Conservation (phyloP, 768 basidiomycete genomes). For the Pisolithus sp. region DNA sequence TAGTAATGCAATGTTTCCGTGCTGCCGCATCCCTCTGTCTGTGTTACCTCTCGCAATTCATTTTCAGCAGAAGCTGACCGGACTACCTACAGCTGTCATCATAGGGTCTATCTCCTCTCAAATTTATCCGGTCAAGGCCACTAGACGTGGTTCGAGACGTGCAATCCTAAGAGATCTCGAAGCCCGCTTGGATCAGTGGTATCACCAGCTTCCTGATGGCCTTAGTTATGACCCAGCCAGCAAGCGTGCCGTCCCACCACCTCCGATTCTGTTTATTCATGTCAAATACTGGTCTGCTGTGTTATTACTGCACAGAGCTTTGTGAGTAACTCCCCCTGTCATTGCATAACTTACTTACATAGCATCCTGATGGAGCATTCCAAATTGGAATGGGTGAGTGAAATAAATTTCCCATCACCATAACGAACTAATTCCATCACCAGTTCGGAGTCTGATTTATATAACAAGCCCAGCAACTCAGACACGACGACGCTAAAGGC, state of each 20-base stretch:
- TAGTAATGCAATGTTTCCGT: slow-evolving; percentile 48
- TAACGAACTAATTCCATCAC: slow-evolving; percentile 3
- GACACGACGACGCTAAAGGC: slow-evolving; percentile 53
- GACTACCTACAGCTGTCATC: slow-evolving; percentile 48
- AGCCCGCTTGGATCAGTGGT: slow-evolving; percentile 67
- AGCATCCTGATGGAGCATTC: slow-evolving; percentile 42
- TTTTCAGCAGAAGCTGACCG: background rate
- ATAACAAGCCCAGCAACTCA: slow-evolving; percentile 32
- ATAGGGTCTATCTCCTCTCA: slow-evolving; percentile 59
- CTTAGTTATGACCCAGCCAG: slow-evolving; percentile 55
- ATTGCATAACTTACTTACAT: slow-evolving; percentile 6
- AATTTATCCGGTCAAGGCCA: slow-evolving; percentile 62
- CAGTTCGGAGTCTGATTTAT: slow-evolving; percentile 39
- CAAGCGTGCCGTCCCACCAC: slow-evolving; percentile 48
- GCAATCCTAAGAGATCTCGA: slow-evolving; percentile 51
- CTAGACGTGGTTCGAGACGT: slow-evolving; percentile 41
- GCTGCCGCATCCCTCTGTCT: slow-evolving; percentile 54
- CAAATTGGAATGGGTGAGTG: slow-evolving; percentile 62
- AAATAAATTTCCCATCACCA: background rate
- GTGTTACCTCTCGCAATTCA: slow-evolving; percentile 15
- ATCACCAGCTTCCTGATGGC: slow-evolving; percentile 56
- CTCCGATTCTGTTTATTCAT: slow-evolving; percentile 63
- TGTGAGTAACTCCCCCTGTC: slow-evolving; percentile 44
- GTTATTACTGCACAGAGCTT: slow-evolving; percentile 68
- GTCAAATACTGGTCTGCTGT: slow-evolving; percentile 74